Conservation (phyloP, 352 stramenopile genomes). For the Phytophthora podocarpi region DNA sequence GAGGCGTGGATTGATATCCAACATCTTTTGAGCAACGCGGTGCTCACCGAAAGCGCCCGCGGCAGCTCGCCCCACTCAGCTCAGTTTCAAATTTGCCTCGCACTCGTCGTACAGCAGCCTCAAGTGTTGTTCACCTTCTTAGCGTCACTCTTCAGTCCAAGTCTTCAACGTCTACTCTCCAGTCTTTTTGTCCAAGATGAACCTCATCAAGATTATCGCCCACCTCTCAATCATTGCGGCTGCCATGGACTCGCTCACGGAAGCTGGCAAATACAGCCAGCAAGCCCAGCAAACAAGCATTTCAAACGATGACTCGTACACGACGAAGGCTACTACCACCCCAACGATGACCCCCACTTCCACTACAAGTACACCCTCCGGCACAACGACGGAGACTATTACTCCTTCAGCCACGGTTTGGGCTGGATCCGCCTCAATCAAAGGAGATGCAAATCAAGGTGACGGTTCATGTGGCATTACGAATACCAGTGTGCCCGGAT, state of each 20-base stretch:
- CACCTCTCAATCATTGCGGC: slow-evolving; percentile 30
- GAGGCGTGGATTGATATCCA: background rate
- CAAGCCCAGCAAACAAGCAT: slow-evolving; percentile 5
- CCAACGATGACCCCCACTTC: background rate
- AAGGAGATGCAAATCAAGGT: background rate
- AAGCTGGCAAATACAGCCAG: slow-evolving; percentile 15
- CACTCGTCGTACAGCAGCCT: slow-evolving; percentile 4
- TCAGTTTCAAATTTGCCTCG: slow-evolving; percentile 28
- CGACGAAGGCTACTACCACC: slow-evolving; percentile 1
- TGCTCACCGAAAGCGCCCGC: slow-evolving; percentile 6
- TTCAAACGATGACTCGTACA: slow-evolving; percentile 17
- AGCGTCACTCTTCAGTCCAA: slow-evolving; percentile 16
- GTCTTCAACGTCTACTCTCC: slow-evolving; percentile 7
- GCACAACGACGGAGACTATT: too few relatives aligned
- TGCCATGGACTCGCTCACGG: slow-evolving; percentile 28
- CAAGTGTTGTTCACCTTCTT: slow-evolving; percentile 14
- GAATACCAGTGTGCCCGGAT: background rate
- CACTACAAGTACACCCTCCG: background rate
- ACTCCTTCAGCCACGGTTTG: too few relatives aligned
- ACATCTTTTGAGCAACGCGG: background rate
- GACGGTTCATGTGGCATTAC: background rate
- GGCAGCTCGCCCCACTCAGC: too few relatives aligned
- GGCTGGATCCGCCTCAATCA: background rate
- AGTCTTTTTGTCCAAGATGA: slow-evolving; percentile 32
- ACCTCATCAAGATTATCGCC: slow-evolving; percentile 40